Percentiles rank a stretch among this genome's conserved stretches.
Evolutionary conservation across 768 basidiomycete species (phyloP).

Genomic region (Phaeolepiota aurea): DNA sequence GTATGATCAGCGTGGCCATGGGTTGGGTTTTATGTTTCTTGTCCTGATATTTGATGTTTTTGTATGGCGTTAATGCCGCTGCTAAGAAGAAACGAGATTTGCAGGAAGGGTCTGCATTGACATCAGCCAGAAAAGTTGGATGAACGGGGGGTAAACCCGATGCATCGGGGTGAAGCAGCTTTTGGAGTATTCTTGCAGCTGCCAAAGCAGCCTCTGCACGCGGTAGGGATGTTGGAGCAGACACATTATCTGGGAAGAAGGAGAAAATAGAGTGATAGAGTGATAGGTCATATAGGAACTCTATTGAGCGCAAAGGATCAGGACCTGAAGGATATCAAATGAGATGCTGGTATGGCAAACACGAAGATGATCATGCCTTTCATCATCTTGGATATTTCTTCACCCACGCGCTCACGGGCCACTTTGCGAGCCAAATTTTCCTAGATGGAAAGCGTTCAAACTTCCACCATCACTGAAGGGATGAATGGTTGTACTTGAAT

Average conservation of each 20-base stretch:
- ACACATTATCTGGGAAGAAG: constrained; percentile 44
- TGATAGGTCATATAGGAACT: constrained; percentile 64
- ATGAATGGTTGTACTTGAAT: constrained; percentile 47
- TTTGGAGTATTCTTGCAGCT: constrained; percentile 51
- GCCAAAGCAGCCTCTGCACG: constrained; percentile 35
- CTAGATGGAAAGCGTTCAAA: constrained; percentile 24
- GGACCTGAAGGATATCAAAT: constrained; percentile 35
- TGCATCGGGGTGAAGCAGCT: constrained; percentile 27
- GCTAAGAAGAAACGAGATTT: constrained; percentile 71
- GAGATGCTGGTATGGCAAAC: constrained; percentile 1
- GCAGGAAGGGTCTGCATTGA: constrained; percentile 28
- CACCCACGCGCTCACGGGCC: constrained; percentile 84
- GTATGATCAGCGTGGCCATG: constrained; percentile 61
- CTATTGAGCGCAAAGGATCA: constrained; percentile 66
- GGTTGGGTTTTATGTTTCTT: constrained; percentile 54
- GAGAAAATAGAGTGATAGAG: constrained; percentile 64
- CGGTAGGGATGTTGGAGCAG: too few species aligned
- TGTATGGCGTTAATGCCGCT: constrained; percentile 66
- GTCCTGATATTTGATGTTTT: constrained; percentile 47
- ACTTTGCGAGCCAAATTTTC: constrained; percentile 71
- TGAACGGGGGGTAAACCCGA: constrained; percentile 35
- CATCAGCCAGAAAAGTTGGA: constrained; percentile 31
- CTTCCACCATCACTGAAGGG: constrained; percentile 13
- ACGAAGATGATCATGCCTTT: constrained; percentile 41
- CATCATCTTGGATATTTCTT: constrained; percentile 92